These are phyloP conservation scores for Brassica hybrid DNA, from an alignment of 441 rosid genomes.

Conservation along the genomic window DNA sequence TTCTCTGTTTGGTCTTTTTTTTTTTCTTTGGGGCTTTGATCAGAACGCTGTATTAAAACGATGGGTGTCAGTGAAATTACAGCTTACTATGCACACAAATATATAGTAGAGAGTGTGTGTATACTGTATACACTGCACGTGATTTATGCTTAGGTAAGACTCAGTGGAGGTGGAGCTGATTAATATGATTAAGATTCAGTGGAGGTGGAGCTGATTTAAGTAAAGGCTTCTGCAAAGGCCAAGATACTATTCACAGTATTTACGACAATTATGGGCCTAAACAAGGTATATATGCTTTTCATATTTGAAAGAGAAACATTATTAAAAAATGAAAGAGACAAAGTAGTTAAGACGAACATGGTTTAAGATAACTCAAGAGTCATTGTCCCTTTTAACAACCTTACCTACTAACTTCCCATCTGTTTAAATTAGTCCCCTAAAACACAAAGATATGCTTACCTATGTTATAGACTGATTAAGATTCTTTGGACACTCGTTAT, in stretches of 20 bases:
- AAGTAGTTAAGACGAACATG: constrained; percentile 10
- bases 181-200: constrained; percentile 37
- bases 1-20: not conserved
- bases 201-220: constrained; percentile 36
- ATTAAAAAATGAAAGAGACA: not conserved
- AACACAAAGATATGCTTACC: not conserved
- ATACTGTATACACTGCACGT: constrained; percentile 29
- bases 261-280: not conserved
- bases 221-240: not conserved
- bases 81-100: constrained; percentile 1
- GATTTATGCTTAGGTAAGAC: constrained; percentile 42
- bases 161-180: constrained; percentile 44
- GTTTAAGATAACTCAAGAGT: constrained; percentile 11
- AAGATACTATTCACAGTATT: not conserved
- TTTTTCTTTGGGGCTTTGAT: constrained; percentile 21
- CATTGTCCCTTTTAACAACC: not conserved
- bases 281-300: not conserved
- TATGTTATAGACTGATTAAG: not conserved
- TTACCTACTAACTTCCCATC: not conserved
- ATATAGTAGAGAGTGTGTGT: constrained; percentile 15
- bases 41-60: constrained; percentile 23
- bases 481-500: not conserved
- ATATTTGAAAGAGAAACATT: not conserved
- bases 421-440: not conserved
- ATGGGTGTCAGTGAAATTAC: constrained; percentile 19